Percentiles rank a stretch among this genome's conserved stretches.
These are phyloP conservation scores for Yarrowia alimentaria DNA, from an alignment of 805 yeast species.

Conservation along the genomic window DNA sequence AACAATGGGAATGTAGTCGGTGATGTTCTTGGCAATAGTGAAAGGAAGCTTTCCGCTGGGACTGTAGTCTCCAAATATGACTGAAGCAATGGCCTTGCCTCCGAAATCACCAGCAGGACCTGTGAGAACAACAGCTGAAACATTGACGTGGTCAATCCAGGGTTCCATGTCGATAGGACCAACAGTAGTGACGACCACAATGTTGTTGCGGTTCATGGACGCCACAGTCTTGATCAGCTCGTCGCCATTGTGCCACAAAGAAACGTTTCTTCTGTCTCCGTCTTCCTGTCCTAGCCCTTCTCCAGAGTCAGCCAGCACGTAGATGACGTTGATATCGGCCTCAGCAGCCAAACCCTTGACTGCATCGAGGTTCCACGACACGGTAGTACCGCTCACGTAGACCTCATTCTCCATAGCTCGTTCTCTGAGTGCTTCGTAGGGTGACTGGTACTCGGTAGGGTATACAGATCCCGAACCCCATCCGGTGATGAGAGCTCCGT, in stretches of 20 bases:
- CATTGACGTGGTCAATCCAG: constrained; percentile 55
- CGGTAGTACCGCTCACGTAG: neutral
- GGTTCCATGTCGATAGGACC: constrained; percentile 60
- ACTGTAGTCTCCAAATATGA: constrained; percentile 57
- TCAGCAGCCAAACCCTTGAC: constrained; percentile 37
- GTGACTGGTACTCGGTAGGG: constrained; percentile 56
- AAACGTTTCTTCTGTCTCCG: constrained; percentile 56
- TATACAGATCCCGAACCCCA: constrained; percentile 66
- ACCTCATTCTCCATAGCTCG: constrained; percentile 40
- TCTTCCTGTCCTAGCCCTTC: constrained; percentile 57
- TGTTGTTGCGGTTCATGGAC: constrained; percentile 50
- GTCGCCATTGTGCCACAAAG: constrained; percentile 60
- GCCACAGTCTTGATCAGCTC: constrained; percentile 52
- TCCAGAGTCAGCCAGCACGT: constrained; percentile 55
- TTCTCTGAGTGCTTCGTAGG: constrained; percentile 53
- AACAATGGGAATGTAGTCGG: constrained; percentile 50
- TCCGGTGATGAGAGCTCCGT: constrained; percentile 57
- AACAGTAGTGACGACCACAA: constrained; percentile 57
- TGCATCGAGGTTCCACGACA: neutral
- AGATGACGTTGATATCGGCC: constrained; percentile 53
- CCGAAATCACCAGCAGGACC: constrained; percentile 57
- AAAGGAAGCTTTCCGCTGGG: constrained; percentile 66
- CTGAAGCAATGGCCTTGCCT: constrained; percentile 58
- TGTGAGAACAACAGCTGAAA: constrained; percentile 55
- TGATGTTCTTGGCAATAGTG: constrained; percentile 55